phyloP scores from a whole-genome alignment of 2,329 filamentous ascomycete species.

The Fusarium incarnatum region DNA sequence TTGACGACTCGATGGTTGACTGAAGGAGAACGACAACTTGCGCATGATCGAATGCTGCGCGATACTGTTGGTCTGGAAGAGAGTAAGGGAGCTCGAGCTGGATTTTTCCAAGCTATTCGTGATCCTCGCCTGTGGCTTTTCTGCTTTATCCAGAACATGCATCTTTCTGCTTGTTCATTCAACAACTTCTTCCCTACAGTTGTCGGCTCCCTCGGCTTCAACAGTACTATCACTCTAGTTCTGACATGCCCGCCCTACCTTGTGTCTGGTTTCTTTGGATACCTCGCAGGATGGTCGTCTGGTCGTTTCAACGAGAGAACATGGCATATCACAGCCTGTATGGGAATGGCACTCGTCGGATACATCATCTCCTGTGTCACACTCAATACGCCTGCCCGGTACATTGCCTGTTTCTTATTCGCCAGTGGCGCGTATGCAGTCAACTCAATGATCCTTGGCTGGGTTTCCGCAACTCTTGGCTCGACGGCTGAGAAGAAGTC shows the following conservation, averaged over 20 bases:
- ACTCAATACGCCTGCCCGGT: constrained; percentile 48
- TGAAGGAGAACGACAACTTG: constrained; percentile 54
- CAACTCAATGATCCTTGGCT: constrained; percentile 58
- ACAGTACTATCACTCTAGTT: constrained; percentile 55
- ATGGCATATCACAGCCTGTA: constrained; percentile 50
- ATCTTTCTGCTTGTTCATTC: constrained; percentile 51
- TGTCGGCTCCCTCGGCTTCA: constrained; percentile 50
- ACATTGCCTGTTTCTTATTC: constrained; percentile 52
- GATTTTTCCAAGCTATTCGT: constrained; percentile 47
- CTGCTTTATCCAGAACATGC: constrained; percentile 54
- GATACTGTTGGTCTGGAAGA: constrained; percentile 48
- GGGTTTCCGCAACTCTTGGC: constrained; percentile 55
- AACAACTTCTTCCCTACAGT: constrained; percentile 49
- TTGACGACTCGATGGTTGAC: constrained; percentile 53
- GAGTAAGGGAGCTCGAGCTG: constrained; percentile 53
- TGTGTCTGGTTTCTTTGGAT: constrained; percentile 55
- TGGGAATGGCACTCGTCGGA: constrained; percentile 54
- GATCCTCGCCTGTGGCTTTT: constrained; percentile 49
- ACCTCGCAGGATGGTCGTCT: constrained; percentile 57
- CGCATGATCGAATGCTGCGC: constrained; percentile 54
- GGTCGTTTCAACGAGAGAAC: constrained; percentile 58
- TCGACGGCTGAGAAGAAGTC: constrained; percentile 60
- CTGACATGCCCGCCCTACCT: constrained; percentile 61
- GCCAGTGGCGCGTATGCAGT: constrained; percentile 53
- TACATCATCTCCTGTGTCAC: constrained; percentile 52